phyloP scores from a whole-genome alignment of 306 rosid species.

The Vachellia collinsii region DNA sequence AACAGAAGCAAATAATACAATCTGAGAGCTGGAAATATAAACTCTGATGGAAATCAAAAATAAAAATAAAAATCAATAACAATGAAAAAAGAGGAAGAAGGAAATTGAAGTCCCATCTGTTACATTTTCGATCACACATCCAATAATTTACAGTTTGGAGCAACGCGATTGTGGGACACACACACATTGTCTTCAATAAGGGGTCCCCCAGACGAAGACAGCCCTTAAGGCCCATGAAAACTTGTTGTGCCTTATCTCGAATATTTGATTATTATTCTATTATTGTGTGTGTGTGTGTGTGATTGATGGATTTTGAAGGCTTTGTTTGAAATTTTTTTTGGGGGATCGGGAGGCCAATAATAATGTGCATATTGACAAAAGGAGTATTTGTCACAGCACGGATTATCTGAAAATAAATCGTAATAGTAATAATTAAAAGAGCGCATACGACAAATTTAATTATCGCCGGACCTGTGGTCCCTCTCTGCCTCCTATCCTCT shows the following conservation, averaged over 20 bases:
- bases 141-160: conserved; percentile 42
- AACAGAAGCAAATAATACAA: conserved; percentile 23
- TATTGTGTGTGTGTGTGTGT: background rate
- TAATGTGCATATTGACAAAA: conserved; percentile 51
- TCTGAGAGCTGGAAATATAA: conserved; percentile 42
- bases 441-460: conserved; percentile 26
- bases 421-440: conserved; percentile 33
- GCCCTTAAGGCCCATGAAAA: conserved; percentile 23
- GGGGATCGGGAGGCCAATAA: conserved; percentile 33
- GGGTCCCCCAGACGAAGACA: conserved; percentile 45
- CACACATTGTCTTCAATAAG: conserved; percentile 37
- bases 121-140: conserved; percentile 48
- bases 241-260: conserved; percentile 35
- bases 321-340: conserved; percentile 19
- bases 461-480: conserved; percentile 43
- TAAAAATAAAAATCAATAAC: background rate
- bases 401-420: conserved; percentile 37
- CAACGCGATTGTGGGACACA: conserved; percentile 44
- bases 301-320: background rate
- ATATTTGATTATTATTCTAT: conserved; percentile 29
- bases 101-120: conserved; percentile 52
- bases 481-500: conserved; percentile 20
- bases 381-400: conserved; percentile 55
- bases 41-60: conserved; percentile 26
- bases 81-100: no score